Evolutionary conservation across 2,329 filamentous ascomycete species (phyloP), one percentile per base, ranked within the genome.

Genomic region (Gnomoniopsis sp.): DNA sequence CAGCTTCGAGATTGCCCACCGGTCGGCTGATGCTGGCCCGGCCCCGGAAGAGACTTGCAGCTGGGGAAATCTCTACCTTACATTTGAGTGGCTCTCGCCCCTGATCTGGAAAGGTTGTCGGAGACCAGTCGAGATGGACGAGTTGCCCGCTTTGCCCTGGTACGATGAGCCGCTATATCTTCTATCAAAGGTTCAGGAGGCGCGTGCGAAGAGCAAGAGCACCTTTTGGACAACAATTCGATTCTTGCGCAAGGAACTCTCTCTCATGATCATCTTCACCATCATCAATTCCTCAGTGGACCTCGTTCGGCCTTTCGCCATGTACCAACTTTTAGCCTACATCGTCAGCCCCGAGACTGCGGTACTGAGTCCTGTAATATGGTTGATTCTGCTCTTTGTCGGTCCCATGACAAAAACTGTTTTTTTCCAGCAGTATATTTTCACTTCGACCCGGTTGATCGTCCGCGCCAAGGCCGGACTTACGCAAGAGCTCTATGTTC

Each of bases 401-500:
- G 82, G 82, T 0, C 81, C 80, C 1, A 63, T 78, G 44, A 66
- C 70, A 3, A 77, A 79, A 15, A 81, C 83, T 2, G 63, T 84
- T 47, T 68, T 74, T 55, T 82, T 79, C 62, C 81, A 86, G 65
- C 80, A 81, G 63, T 85, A 85, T 66, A 74, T 85, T 36, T 85
- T 85, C 64, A 80, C 73, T 2, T 81, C 80, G 7, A 85, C 82
- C 2, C 75, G 81, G n/a, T 69, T 85, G 47, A 70, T 84, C 36
- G 80, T 85, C 38, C 79, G 83, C 26, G 70, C 84, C 57, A 84
- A 83, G 64, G 77, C 81, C 30, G 81, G 78, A 30, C 73, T 86
- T 58, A 84, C 81, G 0, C 82, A 85, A 63, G 83, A 85, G 65
- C 73, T 85, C 11, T 85, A 86, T 63, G 77, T 78, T 61, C 79